These are phyloP conservation scores for Phytophthora pluvialis DNA, from an alignment of 352 stramenopile genomes.

Conservation along the genomic window DNA sequence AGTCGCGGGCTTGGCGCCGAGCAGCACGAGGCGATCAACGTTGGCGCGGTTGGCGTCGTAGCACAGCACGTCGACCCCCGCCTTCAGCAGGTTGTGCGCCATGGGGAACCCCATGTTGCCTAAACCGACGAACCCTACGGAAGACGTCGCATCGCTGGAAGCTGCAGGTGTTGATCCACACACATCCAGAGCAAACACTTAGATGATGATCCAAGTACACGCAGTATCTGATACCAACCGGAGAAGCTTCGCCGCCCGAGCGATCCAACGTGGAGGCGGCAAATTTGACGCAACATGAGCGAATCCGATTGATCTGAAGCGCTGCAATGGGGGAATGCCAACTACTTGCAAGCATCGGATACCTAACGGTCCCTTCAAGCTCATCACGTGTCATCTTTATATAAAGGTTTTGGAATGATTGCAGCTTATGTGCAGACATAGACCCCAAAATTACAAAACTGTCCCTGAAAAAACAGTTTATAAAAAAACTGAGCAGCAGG, in stretches of 20 bases:
- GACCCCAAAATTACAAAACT: not conserved
- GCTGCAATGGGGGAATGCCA: not conserved
- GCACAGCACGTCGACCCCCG: conserved; percentile 59
- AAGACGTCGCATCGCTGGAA: conserved; percentile 7
- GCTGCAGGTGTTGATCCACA: not conserved
- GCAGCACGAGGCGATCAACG: conserved; percentile 32
- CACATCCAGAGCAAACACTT: conserved; percentile 3
- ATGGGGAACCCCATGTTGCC: conserved; percentile 94
- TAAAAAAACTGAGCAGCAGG: no score
- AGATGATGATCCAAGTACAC: not conserved
- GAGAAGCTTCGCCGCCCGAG: conserved; percentile 17
- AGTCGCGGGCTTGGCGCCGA: conserved; percentile 42
- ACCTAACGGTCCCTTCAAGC: conserved; percentile 10
- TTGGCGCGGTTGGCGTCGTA: conserved; percentile 59
- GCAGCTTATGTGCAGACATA: not conserved
- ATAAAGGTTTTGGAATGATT: conserved; percentile 3
- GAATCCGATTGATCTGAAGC: not conserved
- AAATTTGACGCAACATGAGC: conserved; percentile 14
- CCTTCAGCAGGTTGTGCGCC: conserved; percentile 88
- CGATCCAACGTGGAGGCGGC: not conserved
- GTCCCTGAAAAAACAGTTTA: no score
- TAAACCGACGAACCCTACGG: conserved; percentile 90
- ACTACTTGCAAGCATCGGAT: conserved; percentile 11
- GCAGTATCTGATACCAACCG: conserved; percentile 4
- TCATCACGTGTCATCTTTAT: not conserved